Evolutionary conservation across 2,329 filamentous ascomycete species (phyloP).

Genomic region (Zalaria obscura): DNA sequence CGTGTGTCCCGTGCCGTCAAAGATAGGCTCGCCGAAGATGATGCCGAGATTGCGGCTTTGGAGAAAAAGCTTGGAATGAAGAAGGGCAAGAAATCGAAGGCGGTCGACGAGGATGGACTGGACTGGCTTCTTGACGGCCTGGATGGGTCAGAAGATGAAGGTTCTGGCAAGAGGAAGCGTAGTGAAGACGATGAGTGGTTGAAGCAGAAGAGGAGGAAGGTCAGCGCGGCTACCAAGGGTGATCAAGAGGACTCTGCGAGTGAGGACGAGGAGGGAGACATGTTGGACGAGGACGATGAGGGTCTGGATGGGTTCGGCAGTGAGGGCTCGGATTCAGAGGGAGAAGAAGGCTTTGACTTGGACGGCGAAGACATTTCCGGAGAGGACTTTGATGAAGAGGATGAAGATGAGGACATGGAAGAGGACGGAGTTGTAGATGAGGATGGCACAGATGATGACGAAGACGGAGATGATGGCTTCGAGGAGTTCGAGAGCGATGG

Average conservation of each 20-base stretch:
- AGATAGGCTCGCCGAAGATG: constrained; percentile 60
- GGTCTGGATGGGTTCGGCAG: not conserved
- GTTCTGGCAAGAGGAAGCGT: constrained; percentile 38
- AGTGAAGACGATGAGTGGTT: constrained; percentile 49
- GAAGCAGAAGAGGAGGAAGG: constrained; percentile 41
- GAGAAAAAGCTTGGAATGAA: constrained; percentile 81
- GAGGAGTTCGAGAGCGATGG: constrained; percentile 17
- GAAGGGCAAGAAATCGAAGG: constrained; percentile 57
- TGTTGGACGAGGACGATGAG: constrained; percentile 9
- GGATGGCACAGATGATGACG: constrained; percentile 21
- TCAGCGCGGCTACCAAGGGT: constrained; percentile 18
- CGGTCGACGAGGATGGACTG: constrained; percentile 67
- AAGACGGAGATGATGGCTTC: constrained; percentile 18
- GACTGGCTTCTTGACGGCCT: constrained; percentile 63
- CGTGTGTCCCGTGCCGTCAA: constrained; percentile 31
- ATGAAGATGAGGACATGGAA: constrained; percentile 13
- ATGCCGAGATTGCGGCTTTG: constrained; percentile 73
- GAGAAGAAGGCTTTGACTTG: constrained; percentile 11
- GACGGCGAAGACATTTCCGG: constrained; percentile 8
- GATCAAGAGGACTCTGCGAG: constrained; percentile 7
- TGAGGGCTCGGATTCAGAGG: constrained; percentile 7
- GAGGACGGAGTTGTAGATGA: constrained; percentile 22
- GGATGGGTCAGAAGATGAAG: constrained; percentile 29
- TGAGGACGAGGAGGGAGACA: constrained; percentile 14
- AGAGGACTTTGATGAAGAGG: constrained; percentile 14